Evolutionary conservation across 306 rosid genomes (phyloP), one percentile per base, ranked within the genome.

Genomic region (Corylus heterophylla): DNA sequence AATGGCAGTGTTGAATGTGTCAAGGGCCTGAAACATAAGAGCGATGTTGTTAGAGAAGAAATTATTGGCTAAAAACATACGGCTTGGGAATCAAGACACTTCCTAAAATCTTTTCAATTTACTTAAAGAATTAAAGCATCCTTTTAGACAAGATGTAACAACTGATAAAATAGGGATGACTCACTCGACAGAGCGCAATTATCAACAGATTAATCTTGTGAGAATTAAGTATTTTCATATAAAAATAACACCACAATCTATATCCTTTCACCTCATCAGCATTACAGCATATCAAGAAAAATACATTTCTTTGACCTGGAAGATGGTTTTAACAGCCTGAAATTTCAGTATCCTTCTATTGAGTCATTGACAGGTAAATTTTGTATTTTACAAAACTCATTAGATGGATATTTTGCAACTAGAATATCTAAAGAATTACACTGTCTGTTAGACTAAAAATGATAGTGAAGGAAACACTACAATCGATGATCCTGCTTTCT

Each of bases 1-100:
- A 12, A 93, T 45, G 25, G 95, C 95, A 8, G 98, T 93, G 89
- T 91, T 93, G 87, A 93, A 93, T 76, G 95, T 90, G 87, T 93
- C 98, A 35, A 93, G 98, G 35, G 98, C 95, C 98, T 93, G 91
- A 74, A 90, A 89, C 37, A 80, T 54, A 18, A 69, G 12, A 75
- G 64, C 70, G 54, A 48, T 11, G 25, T 62, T 73, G 77, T 85
- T 44, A 85, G 80, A 79, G 16, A 71, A 54, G 45, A 56, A 67
- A 66, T 31, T 18, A 44, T 74, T 2, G 74, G 37, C 51, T 55
- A 17, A 72, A 37, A 54, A 64, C 2, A 5, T 42, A 39, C 20
- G 20, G 6, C 54, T 17, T 59, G 70, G 12, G 61, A 55, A 58
- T 56, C 58, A 66, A 49, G 47, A 11, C 7, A 13, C 31, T 0